A percentile compares a stretch with the other conserved stretches of the same genome.
Evolutionary conservation across 2,329 filamentous ascomycete genomes (phyloP).

Genomic region (Dactylellina leptospora): DNA sequence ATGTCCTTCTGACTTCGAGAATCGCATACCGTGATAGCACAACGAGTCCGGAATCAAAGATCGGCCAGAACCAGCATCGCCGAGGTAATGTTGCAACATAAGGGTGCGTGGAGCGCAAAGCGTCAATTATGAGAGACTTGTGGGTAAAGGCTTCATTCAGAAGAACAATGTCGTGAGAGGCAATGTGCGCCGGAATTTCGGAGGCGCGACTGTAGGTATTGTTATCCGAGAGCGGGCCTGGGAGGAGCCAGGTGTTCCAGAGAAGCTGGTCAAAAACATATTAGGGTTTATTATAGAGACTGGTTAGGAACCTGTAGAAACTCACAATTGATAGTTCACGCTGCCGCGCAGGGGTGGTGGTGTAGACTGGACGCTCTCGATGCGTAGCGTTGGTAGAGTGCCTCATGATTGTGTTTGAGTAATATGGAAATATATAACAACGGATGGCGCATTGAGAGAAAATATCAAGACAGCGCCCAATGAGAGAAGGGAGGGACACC

Average conservation of each 20-base stretch:
- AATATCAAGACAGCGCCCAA: slow-evolving; percentile 5
- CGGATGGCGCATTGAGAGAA: slow-evolving; percentile 33
- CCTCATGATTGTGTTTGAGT: slow-evolving; percentile 17
- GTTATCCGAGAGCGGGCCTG: slow-evolving; percentile 43
- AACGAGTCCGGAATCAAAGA: slow-evolving; percentile 46
- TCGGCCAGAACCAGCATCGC: slow-evolving; percentile 48
- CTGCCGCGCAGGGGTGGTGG: neutral
- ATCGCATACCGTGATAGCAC: slow-evolving; percentile 47
- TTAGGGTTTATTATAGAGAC: neutral
- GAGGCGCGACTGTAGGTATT: slow-evolving; percentile 41
- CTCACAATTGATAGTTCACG: slow-evolving; percentile 50
- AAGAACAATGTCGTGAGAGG: slow-evolving; percentile 44
- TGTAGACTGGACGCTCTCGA: slow-evolving; percentile 12
- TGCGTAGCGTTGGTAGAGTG: slow-evolving; percentile 24
- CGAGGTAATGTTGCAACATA: slow-evolving; percentile 48
- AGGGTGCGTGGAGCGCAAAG: slow-evolving; percentile 30
- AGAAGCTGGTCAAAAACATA: slow-evolving; percentile 18
- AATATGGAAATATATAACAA: slow-evolving; percentile 13
- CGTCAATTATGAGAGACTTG: slow-evolving; percentile 44
- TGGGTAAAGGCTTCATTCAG: slow-evolving; percentile 45
- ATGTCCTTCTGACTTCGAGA: slow-evolving; percentile 36
- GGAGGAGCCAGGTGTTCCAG: slow-evolving; percentile 49
- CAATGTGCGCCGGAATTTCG: slow-evolving; percentile 34
- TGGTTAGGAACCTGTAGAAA: neutral
- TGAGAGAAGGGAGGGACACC: slow-evolving; percentile 5